Evolutionary conservation across 2,329 filamentous ascomycete species (phyloP).

Genomic region (Venturia oleaginea): DNA sequence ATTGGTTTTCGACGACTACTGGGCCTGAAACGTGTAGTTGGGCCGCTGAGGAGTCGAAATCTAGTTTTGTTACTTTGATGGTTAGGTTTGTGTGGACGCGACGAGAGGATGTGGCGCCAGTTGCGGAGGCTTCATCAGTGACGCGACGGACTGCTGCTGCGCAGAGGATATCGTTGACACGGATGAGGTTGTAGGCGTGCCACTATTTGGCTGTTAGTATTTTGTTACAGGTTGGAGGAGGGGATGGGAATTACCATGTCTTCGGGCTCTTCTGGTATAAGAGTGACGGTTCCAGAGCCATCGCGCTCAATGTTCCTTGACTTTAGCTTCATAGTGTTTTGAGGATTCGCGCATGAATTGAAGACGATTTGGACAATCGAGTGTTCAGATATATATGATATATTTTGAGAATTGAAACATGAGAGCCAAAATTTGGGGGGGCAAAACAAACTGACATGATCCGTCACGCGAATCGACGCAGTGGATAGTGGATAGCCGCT

Average conservation of each 20-base stretch:
- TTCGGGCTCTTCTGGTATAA: constrained; percentile 64
- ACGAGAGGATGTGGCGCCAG: constrained; percentile 53
- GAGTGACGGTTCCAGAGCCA: constrained; percentile 55
- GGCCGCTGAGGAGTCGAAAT: constrained; percentile 59
- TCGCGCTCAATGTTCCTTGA: constrained; percentile 56
- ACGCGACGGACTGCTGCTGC: constrained; percentile 59
- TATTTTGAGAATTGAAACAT: background rate
- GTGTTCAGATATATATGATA: background rate
- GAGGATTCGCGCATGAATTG: background rate
- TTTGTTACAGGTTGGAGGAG: background rate
- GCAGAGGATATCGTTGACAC: constrained; percentile 53
- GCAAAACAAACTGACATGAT: background rate
- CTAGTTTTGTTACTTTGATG: constrained; percentile 55
- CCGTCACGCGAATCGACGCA: background rate
- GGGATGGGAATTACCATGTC: constrained; percentile 52
- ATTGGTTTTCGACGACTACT: constrained; percentile 56
- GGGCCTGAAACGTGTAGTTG: constrained; percentile 61
- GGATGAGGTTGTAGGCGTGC: constrained; percentile 67
- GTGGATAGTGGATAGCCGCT: background rate
- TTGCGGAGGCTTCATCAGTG: constrained; percentile 48
- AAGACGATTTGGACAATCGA: background rate
- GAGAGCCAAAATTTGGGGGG: background rate
- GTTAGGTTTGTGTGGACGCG: constrained; percentile 56
- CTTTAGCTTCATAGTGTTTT: constrained; percentile 51
- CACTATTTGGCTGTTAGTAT: constrained; percentile 40